Evolutionary conservation across 495 filamentous ascomycete species (phyloP).

Genomic region (Xanthoparmelia taractica): DNA sequence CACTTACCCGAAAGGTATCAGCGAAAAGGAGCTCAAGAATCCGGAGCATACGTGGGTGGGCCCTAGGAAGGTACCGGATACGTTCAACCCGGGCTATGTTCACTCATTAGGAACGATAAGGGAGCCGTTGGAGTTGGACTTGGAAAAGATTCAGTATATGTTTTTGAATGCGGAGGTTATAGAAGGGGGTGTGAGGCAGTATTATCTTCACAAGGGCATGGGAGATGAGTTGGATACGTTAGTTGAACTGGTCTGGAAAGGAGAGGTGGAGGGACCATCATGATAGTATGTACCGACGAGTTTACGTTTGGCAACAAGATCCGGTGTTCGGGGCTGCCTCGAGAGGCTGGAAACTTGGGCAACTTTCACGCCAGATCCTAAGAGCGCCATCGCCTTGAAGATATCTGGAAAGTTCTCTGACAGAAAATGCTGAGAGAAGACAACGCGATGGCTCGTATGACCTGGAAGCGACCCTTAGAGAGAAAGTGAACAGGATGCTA

Average conservation of each 20-base stretch:
- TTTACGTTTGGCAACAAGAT: no score
- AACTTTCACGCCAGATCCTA: no score
- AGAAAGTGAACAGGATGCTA: no score
- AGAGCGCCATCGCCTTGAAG: no score
- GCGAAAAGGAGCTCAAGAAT: constrained; percentile 20
- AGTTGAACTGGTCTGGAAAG: not conserved
- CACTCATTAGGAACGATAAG: constrained; percentile 17
- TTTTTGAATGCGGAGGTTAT: constrained; percentile 17
- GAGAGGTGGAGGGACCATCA: not conserved
- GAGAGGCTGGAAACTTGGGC: no score
- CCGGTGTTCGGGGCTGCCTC: no score
- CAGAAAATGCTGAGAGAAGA: no score
- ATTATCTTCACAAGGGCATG: not conserved
- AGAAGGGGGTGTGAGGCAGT: constrained; percentile 16
- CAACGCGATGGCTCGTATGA: no score
- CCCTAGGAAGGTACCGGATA: constrained; percentile 15
- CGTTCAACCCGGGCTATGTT: constrained; percentile 14
- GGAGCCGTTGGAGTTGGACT: constrained; percentile 13
- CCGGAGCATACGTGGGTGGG: constrained; percentile 45
- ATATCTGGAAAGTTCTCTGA: no score
- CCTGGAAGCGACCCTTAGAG: no score
- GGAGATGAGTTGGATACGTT: not conserved
- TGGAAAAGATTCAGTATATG: constrained; percentile 18
- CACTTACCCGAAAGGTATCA: constrained; percentile 38
- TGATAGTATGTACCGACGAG: not conserved